Evolutionary conservation across 2,329 filamentous ascomycete genomes (phyloP), one percentile per base, ranked within the genome.

Genomic region (Ophiostoma tasmaniense): DNA sequence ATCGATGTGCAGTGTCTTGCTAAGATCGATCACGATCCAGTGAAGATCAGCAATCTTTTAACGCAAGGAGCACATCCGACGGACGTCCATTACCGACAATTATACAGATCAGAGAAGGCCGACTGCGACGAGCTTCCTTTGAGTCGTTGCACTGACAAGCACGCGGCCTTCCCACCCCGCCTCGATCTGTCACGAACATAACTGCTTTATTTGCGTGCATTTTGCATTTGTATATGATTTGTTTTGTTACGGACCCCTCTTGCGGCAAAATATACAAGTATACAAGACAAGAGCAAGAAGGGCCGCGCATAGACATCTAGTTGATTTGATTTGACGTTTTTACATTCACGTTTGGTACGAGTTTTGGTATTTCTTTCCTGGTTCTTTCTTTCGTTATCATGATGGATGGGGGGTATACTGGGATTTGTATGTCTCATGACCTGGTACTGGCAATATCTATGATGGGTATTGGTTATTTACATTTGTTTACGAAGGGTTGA

Each of bases 361-460:
- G 65, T 45, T 50, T 45, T 61, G 30, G 59, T 62, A 55, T 55
- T 55, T 55, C 6, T 55, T 66, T 69, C 64, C 39, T 30, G 55
- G 42, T 33, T 66, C 61, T 17, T 66, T 67, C 25, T 30, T 42
- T 50, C 45, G 35, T n/a, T 62, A 30, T 66, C 17, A 55, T 62
- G 69, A 66, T 59, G 64, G 45, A 64, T 66, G 50, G 50, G 50
- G 50, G 59, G 64, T 62, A 66, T 45, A 20, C 42, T 70, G 64
- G 67, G 67, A 67, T 70, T 69, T 55, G 50, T 68, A 67, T 67
- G 68, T 42, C 52, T 55, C 50, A 25, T 55, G 59, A 67, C 66
- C 59, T 70, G 64, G 62, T 66, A 22, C 45, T 67, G 68, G 33
- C 22, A 64, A 42, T 66, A 64, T 68, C 39, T 67, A 64, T 59